These are phyloP conservation scores for Ettlia oleoabundans DNA, from an alignment of 139 green algal genomes.

Conservation along the genomic window DNA sequence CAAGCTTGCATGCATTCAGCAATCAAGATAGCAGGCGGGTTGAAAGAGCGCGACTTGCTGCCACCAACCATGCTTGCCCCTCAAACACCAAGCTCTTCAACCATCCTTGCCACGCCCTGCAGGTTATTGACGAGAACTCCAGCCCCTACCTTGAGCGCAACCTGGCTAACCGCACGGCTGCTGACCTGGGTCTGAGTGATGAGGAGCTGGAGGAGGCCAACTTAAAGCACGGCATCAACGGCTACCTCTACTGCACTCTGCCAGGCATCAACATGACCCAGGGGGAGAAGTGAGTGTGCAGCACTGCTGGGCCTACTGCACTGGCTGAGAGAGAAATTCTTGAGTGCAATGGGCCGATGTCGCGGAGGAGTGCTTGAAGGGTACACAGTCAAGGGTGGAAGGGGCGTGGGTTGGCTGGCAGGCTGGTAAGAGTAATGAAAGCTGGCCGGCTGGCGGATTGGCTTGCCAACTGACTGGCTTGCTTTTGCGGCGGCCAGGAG, in stretches of 20 bases:
- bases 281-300: constrained; percentile 17
- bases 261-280: constrained; percentile 23
- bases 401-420: too few species aligned
- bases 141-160: constrained; percentile 35
- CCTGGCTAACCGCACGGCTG: constrained; percentile 6
- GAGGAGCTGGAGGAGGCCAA: constrained; percentile 35
- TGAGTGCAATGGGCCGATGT: too few species aligned
- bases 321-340: too few species aligned
- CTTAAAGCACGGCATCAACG: constrained; percentile 54
- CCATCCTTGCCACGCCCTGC: neutral
- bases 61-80: neutral
- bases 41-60: too few species aligned
- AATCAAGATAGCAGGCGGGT: too few species aligned
- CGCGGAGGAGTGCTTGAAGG: too few species aligned
- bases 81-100: neutral
- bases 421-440: too few species aligned
- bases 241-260: constrained; percentile 49
- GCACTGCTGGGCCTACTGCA: neutral
- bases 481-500: too few species aligned
- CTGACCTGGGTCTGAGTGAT: neutral
- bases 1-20: neutral
- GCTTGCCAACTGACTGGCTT: too few species aligned
- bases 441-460: too few species aligned
- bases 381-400: too few species aligned
- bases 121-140: constrained; percentile 51